These are phyloP conservation scores for Phytophthora foliorum DNA, from an alignment of 352 stramenopile species.

Conservation along the genomic window DNA sequence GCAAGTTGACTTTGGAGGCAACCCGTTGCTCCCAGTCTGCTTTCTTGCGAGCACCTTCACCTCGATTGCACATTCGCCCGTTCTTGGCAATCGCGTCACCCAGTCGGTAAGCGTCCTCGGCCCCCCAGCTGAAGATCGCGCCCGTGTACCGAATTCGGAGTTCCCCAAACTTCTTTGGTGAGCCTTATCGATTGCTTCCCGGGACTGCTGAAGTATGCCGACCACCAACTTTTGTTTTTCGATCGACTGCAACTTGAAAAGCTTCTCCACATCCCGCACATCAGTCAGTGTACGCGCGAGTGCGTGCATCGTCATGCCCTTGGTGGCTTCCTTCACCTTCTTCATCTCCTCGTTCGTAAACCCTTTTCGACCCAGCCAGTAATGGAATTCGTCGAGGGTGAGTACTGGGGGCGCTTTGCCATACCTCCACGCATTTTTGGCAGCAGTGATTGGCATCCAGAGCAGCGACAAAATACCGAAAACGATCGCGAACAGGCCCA, in stretches of 20 bases:
- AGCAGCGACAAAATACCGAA: too few species aligned
- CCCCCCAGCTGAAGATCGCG: conserved; percentile 8
- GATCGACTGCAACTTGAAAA: conserved; percentile 21
- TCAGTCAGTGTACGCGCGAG: conserved; percentile 12
- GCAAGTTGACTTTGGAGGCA: conserved; percentile 9
- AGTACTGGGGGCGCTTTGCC: conserved; percentile 2
- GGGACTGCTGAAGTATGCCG: conserved; percentile 13
- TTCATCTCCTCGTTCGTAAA: conserved; percentile 11
- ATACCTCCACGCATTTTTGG: too few species aligned
- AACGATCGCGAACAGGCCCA: too few species aligned
- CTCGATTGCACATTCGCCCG: conserved; percentile 11
- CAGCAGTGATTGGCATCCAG: too few species aligned
- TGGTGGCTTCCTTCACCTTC: conserved; percentile 6
- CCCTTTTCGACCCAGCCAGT: conserved; percentile 16
- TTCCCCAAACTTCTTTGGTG: background rate
- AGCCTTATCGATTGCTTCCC: background rate
- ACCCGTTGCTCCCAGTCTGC: conserved; percentile 16
- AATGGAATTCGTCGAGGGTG: conserved; percentile 10
- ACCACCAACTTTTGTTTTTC: conserved; percentile 22
- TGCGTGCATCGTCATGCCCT: background rate
- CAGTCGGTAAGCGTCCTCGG: conserved; percentile 6
- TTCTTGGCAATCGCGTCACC: conserved; percentile 18
- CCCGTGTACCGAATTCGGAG: background rate
- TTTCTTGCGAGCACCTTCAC: conserved; percentile 18
- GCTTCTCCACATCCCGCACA: conserved; percentile 4